These are phyloP conservation scores for Pseudogymnoascus sp. DNA, from an alignment of 2,329 filamentous ascomycete species.

Conservation along the genomic window DNA sequence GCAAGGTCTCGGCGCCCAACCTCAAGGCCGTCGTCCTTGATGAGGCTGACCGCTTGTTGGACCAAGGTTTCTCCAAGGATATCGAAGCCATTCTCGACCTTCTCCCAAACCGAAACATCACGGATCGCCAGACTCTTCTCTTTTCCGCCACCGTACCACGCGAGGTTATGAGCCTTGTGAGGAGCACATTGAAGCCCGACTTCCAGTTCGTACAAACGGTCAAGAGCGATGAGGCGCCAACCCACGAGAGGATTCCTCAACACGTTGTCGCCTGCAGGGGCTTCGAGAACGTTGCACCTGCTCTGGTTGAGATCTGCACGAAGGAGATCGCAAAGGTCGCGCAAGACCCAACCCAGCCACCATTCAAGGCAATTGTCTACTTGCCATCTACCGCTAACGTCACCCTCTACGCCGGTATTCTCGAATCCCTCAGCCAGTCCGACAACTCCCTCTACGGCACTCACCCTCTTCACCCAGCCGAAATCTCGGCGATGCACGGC, in stretches of 20 bases:
- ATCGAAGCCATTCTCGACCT: slow-evolving; percentile 50
- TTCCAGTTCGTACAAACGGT: slow-evolving; percentile 90
- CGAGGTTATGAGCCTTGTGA: slow-evolving; percentile 72
- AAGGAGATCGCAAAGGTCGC: slow-evolving; percentile 29
- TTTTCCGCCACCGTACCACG: slow-evolving; percentile 89
- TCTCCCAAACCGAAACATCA: slow-evolving; percentile 55
- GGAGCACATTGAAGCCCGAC: slow-evolving; percentile 64
- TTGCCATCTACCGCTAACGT: slow-evolving; percentile 72
- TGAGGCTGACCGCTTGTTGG: slow-evolving; percentile 96
- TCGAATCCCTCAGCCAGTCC: slow-evolving; percentile 22
- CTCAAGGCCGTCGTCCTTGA: slow-evolving; percentile 90
- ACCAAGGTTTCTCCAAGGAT: slow-evolving; percentile 72
- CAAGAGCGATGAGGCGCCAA: slow-evolving; percentile 69
- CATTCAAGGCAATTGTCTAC: slow-evolving; percentile 92
- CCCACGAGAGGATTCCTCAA: slow-evolving; percentile 79
- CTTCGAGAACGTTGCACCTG: slow-evolving; percentile 69
- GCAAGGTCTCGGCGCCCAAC: slow-evolving; percentile 37
- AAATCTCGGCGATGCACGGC: slow-evolving; percentile 58
- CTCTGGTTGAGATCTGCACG: slow-evolving; percentile 47
- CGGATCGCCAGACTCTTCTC: slow-evolving; percentile 80
- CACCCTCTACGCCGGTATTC: slow-evolving; percentile 53
- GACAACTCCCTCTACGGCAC: slow-evolving; percentile 15
- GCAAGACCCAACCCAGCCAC: slow-evolving; percentile 13
- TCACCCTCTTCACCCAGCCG: slow-evolving; percentile 23
- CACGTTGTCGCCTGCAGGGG: slow-evolving; percentile 57